Base-by-base conservation (phyloP, 2,329 filamentous ascomycete genomes). In the Parastagonospora avenae region DNA sequence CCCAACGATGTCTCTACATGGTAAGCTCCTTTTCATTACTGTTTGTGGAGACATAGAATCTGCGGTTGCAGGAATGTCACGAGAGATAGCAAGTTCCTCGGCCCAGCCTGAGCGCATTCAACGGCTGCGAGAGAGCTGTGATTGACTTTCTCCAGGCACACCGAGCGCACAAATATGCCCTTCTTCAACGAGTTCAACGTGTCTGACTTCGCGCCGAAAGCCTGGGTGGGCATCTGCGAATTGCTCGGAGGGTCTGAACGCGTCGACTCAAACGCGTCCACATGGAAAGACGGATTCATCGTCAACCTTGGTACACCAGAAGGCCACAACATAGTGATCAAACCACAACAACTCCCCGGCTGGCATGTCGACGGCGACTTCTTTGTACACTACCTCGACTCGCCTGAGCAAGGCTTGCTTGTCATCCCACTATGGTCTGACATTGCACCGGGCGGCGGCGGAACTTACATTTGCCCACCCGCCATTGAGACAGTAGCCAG, bases 301-400 rank as follows among this genome's bases (percentile, higher is more conserved):
- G 85, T 90, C 35, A 90, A 89, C 70, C 78, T 90, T 7, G 87
- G 87, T 10, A 83, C 79, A 2, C 66, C 69, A 1, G 66, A 78
- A 43, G 75, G 75, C 41, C 80, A 83, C 52, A 79, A 80, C 4
- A 77, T 76, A 42, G 76, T 78, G 8, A 70, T 80, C 2, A 71
- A 77, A 31, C 84, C 84, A 0, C 76, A 79, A 43, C 78, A 83
- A 0, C 73, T 88, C 16, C 63, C 76, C 7, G 77, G 77, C 16
- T 90, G 87, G 86, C 87, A 89, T 70, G 84, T 88, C 14, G 86
- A 89, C 70, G 86, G 87, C 8, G 86, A 90, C 59, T 89, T 88
- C 70, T 90, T 90, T 67, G 79, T 87, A 4, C 87, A 90, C 74
- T 90, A 86, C 59, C 80, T 90, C 31, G 87, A 90, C 66, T 86